phyloP scores from a whole-genome alignment of 2,329 filamentous ascomycete species.

The Penicillium nordicum region DNA sequence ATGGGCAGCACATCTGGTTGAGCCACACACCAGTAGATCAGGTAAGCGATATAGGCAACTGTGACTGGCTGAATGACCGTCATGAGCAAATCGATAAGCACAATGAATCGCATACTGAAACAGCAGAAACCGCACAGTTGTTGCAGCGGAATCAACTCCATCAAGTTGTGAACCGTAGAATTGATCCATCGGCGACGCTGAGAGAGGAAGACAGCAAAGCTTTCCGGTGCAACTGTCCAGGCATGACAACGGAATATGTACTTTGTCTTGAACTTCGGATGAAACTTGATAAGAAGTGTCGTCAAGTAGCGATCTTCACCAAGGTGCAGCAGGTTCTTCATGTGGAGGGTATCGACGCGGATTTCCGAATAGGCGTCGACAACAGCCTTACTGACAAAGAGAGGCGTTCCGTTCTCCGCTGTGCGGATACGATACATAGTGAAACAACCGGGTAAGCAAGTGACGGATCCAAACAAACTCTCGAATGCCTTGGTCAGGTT shows the following conservation, averaged over 20 bases:
- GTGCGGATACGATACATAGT: slow-evolving; percentile 97
- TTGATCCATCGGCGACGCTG: slow-evolving; percentile 99
- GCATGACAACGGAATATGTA: slow-evolving; percentile 89
- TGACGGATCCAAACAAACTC: slow-evolving; percentile 93
- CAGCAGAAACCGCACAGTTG: slow-evolving; percentile 99
- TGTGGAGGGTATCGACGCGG: slow-evolving; percentile 94
- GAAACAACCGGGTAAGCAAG: slow-evolving; percentile 97
- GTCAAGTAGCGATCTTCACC: slow-evolving; percentile 98
- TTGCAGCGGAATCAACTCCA: slow-evolving; percentile 87
- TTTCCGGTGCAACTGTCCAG: slow-evolving; percentile 95
- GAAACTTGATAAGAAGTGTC: slow-evolving; percentile 86
- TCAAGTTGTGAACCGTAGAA: slow-evolving; percentile 95
- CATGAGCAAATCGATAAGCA: slow-evolving; percentile 88
- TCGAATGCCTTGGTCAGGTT: slow-evolving; percentile 96
- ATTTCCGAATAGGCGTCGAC: slow-evolving; percentile 86
- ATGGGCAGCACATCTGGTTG: slow-evolving; percentile 67
- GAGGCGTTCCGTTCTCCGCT: slow-evolving; percentile 87
- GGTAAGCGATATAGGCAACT: slow-evolving; percentile 82
- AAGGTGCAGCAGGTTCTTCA: slow-evolving; percentile 95
- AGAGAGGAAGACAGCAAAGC: slow-evolving; percentile 90
- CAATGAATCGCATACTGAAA: slow-evolving; percentile 98
- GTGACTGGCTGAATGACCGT: slow-evolving; percentile 91
- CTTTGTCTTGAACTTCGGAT: slow-evolving; percentile 96
- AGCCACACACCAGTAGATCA: slow-evolving; percentile 69
- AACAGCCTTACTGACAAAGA: slow-evolving; percentile 92